Evolutionary conservation across 1,284 basidiomycete species (phyloP).

Genomic region (Boletus hoseneyae): DNA sequence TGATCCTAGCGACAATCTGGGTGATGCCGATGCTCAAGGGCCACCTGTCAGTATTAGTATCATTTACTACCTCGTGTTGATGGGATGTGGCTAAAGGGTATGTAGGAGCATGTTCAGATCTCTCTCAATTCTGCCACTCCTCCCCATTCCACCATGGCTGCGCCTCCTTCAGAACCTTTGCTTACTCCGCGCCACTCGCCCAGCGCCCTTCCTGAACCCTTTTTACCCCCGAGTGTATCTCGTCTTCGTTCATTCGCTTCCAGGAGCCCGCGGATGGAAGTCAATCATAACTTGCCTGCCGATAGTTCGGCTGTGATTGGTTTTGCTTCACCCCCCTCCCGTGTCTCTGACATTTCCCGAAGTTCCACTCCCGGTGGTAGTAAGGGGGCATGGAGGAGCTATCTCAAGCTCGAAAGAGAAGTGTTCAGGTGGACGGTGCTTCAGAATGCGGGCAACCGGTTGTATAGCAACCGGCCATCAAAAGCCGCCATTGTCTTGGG

Average conservation of each 20-base stretch:
- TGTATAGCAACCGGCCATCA: constrained; percentile 49
- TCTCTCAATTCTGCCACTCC: constrained; percentile 42
- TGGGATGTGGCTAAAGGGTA: constrained; percentile 18
- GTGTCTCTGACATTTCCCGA: constrained; percentile 69
- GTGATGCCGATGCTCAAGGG: constrained; percentile 36
- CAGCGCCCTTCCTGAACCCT: constrained; percentile 44
- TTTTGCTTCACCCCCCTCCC: constrained; percentile 56
- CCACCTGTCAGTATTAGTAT: constrained; percentile 38
- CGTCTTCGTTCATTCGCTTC: constrained; percentile 72
- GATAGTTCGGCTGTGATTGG: constrained; percentile 43
- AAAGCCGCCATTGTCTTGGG: constrained; percentile 66
- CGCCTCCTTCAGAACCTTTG: constrained; percentile 38
- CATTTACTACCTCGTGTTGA: constrained; percentile 11
- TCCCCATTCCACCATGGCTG: constrained; percentile 36
- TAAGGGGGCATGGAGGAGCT: constrained; percentile 24
- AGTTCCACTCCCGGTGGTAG: constrained; percentile 49
- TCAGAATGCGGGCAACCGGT: constrained; percentile 51
- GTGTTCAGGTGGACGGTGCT: constrained; percentile 82
- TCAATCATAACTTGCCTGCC: constrained; percentile 40
- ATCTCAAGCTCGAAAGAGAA: constrained; percentile 42
- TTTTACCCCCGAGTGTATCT: constrained; percentile 77
- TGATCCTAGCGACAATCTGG: constrained; percentile 25
- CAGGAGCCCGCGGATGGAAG: constrained; percentile 51
- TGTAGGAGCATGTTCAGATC: constrained; percentile 36
- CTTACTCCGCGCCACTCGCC: constrained; percentile 30